Evolutionary conservation across 2,329 filamentous ascomycete species (phyloP).

Genomic region (Metarhizium sp.): DNA sequence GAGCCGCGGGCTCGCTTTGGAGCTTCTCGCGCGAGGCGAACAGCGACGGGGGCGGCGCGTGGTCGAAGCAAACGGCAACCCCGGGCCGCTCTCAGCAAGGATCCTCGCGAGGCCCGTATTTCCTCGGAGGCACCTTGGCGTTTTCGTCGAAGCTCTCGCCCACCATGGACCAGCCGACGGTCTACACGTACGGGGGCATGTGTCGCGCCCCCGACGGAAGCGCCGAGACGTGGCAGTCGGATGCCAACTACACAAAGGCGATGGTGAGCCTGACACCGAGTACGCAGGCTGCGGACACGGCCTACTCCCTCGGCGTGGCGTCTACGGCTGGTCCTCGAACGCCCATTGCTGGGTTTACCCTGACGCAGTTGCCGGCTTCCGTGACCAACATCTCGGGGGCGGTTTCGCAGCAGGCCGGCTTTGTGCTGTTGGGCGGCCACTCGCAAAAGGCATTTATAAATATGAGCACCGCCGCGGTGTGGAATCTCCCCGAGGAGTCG

Average conservation of each 20-base stretch:
- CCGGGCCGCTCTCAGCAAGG: conserved; percentile 12
- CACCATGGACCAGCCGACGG: conserved; percentile 39
- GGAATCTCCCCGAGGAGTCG: conserved; percentile 73
- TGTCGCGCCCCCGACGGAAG: conserved; percentile 48
- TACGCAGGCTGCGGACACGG: conserved; percentile 15
- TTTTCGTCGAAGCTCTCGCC: conserved; percentile 56
- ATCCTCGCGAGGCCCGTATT: conserved; percentile 30
- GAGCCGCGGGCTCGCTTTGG: conserved; percentile 54
- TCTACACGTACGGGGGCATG: conserved; percentile 87
- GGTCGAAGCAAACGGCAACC: conserved; percentile 20
- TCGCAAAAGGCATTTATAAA: conserved; percentile 80
- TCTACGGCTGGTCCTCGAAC: conserved; percentile 53
- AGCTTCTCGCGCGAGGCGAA: conserved; percentile 43
- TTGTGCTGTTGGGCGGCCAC: conserved; percentile 78
- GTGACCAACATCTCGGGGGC: conserved; percentile 57
- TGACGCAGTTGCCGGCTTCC: conserved; percentile 64
- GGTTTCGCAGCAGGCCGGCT: conserved; percentile 65
- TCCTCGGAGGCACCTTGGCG: conserved; percentile 48
- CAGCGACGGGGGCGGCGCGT: conserved; percentile 12
- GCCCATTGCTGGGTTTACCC: conserved; percentile 77
- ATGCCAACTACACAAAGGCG: conserved; percentile 68
- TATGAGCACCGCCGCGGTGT: conserved; percentile 84
- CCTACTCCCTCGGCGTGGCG: conserved; percentile 29
- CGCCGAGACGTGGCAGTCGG: conserved; percentile 49
- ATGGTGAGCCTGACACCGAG: conserved; percentile 60